Evolutionary conservation across 2,329 filamentous ascomycete genomes (phyloP).

Genomic region (Hortaea sp.): DNA sequence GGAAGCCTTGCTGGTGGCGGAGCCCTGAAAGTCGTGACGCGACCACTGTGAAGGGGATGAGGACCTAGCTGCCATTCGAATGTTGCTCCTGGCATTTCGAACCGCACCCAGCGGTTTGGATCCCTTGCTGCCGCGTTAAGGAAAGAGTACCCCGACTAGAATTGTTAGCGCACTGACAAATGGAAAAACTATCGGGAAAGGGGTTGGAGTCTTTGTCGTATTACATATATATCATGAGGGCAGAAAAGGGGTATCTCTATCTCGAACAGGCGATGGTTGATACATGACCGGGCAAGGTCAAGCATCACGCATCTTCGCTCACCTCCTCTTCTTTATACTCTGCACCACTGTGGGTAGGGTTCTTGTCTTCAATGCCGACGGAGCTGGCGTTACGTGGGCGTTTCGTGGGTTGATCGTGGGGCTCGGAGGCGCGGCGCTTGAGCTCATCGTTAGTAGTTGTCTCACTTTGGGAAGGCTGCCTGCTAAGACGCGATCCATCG

Average conservation of each 20-base stretch:
- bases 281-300: not conserved
- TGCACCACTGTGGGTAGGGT: slow-evolving; percentile 1
- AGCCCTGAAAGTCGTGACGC: no score
- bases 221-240: not conserved
- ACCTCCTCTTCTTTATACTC: slow-evolving; percentile 4
- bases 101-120: not conserved
- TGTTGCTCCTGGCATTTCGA: no score
- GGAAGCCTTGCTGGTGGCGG: no score
- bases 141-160: not conserved
- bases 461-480: not conserved
- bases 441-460: not conserved
- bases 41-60: no score
- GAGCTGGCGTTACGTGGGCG: slow-evolving; percentile 2
- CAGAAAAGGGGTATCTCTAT: not conserved
- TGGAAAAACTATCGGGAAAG: no score
- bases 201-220: no score
- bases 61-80: no score
- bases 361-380: not conserved
- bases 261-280: not conserved
- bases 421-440: not conserved
- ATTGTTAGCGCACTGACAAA: not conserved
- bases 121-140: not conserved
- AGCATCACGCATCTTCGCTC: slow-evolving; percentile 3
- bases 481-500: slow-evolving; percentile 5
- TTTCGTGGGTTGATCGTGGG: not conserved